Base-by-base conservation (phyloP, 805 yeast genomes). In the Candida caryicola region DNA sequence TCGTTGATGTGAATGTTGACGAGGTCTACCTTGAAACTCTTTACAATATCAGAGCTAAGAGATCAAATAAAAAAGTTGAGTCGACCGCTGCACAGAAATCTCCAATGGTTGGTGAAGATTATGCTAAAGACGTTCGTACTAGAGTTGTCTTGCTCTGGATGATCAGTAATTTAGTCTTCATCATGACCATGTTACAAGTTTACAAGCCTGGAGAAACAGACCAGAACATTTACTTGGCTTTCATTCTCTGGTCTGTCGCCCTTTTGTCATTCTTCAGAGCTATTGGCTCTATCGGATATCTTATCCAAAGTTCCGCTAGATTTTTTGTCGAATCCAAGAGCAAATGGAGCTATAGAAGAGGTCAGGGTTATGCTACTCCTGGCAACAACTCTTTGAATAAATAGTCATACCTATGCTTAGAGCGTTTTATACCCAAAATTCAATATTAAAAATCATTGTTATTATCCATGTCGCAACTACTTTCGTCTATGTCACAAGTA, bases 141-240 rank as follows among this genome's bases (percentile, higher is more conserved):
- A 76, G 93, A 49, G 96, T 93, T 36, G 99, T 93, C n/a, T 75
- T 93, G 53, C 65, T 79, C n/a, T 93, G 99, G 99, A 76, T 93
- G 73, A 71, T 90, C 33, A 70, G 85, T 18, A 93, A 93, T 59
- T 66, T 88, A 53, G 66, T 90, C 17, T 71, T 93, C 50, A 82
- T 88, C 31, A 83, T 91, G 90, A 79, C 93, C 5, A 82, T 93
- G 62, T 77, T 90, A 12, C 95, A 91, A 61, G 82, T 89, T 14
- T 90, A 82, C 54, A 67, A 73, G 5, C 76, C 90, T 2, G 81
- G 80, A 36, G 76, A 84, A 29, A 71, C 78, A 15, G 54, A 48
- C 8, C 47, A 47, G 16, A 90, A 93, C 67, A 76, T 76, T 38
- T 93, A 93, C 58, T 67, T 91, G 52, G 81, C 82, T 18, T 81